Evolutionary conservation across 192 early-diverging fungal species (phyloP).

Genomic region (Backusella liffmaniae): DNA sequence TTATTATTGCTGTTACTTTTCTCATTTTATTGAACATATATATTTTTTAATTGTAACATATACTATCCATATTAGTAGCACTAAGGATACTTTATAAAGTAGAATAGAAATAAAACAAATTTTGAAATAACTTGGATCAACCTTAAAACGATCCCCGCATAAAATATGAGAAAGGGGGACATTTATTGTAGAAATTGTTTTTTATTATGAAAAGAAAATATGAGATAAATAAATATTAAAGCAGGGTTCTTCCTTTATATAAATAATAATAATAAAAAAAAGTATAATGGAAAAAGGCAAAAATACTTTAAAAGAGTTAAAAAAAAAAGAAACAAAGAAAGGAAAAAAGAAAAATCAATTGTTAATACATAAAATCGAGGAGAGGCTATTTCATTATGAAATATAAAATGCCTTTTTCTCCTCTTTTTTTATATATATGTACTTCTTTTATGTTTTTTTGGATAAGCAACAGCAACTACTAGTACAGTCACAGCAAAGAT

Average conservation of each 20-base stretch:
- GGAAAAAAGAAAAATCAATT: not conserved
- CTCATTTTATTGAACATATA: not conserved
- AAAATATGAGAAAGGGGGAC: not conserved
- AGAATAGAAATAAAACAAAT: not conserved
- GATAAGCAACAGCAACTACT: not conserved
- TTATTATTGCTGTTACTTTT: not conserved
- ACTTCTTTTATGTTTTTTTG: not conserved
- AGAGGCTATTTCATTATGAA: not conserved
- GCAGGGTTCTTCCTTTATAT: not conserved
- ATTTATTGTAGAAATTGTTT: not conserved
- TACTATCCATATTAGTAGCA: not conserved
- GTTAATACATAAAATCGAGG: not conserved
- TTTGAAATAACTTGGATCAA: conserved; percentile 5
- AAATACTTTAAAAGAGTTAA: not conserved
- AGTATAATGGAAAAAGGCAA: not conserved
- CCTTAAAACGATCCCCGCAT: not conserved
- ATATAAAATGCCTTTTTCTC: not conserved
- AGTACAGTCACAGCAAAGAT: not conserved
- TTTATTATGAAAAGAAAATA: not conserved
- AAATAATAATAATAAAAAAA: not conserved
- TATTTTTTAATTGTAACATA: not conserved
- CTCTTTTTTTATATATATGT: not conserved
- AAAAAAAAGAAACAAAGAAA: not conserved
- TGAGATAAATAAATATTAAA: not conserved
- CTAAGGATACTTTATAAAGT: not conserved